Percentiles rank a stretch among this genome's conserved stretches.
These are phyloP conservation scores for Boletus rubropictus DNA, from an alignment of 768 basidiomycete genomes.

Conservation along the genomic window DNA sequence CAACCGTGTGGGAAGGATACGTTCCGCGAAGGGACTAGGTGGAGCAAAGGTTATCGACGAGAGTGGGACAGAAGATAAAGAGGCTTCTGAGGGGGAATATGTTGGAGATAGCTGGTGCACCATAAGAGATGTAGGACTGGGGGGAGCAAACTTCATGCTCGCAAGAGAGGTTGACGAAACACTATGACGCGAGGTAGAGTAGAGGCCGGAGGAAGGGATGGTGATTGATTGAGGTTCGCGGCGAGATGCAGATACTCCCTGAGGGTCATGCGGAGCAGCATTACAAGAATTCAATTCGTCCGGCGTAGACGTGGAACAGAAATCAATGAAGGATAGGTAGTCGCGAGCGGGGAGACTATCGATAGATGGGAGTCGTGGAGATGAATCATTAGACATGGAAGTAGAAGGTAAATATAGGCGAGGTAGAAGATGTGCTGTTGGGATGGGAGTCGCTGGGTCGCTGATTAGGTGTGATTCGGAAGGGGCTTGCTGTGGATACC, in stretches of 20 bases:
- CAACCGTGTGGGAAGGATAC: slow-evolving; percentile 1
- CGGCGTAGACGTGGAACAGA: slow-evolving; percentile 30
- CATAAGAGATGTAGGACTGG: slow-evolving; percentile 18
- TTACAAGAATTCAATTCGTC: slow-evolving; percentile 10
- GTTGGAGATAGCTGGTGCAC: slow-evolving; percentile 10
- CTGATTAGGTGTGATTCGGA: slow-evolving; percentile 27
- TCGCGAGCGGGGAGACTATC: slow-evolving; percentile 28
- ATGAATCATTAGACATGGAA: slow-evolving; percentile 16
- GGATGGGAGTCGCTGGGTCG: slow-evolving; percentile 38
- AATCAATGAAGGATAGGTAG: slow-evolving; percentile 44
- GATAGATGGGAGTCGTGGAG: slow-evolving; percentile 18
- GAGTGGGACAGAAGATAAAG: slow-evolving; percentile 19
- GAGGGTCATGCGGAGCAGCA: slow-evolving; percentile 1
- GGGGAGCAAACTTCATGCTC: slow-evolving; percentile 31
- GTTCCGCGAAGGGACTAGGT: slow-evolving; percentile 21
- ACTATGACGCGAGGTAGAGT: slow-evolving; percentile 14
- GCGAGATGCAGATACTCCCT: slow-evolving; percentile 6
- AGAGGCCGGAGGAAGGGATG: slow-evolving; percentile 17
- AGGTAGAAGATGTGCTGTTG: slow-evolving; percentile 26
- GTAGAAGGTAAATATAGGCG: slow-evolving; percentile 18
- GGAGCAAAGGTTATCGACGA: slow-evolving; percentile 29
- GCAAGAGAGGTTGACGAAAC: slow-evolving; percentile 23
- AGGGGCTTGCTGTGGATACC: slow-evolving; percentile 11
- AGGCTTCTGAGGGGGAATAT: slow-evolving; percentile 1
- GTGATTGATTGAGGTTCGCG: slow-evolving; percentile 15